Base-by-base conservation (phyloP, 805 yeast species). In the Candida koratica region DNA sequence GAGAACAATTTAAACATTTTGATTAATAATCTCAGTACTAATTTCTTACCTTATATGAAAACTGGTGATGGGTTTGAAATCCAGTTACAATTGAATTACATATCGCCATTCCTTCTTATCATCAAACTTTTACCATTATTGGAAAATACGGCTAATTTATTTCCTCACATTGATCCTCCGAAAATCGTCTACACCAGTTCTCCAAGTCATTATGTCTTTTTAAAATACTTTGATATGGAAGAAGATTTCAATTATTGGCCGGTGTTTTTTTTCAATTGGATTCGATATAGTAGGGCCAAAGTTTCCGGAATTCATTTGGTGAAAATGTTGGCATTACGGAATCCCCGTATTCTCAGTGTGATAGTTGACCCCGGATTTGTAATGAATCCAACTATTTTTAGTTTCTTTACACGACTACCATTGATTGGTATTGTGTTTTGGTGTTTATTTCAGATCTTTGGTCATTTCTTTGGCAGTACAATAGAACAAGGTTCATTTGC, bases 311-410 rank as follows among this genome's bases (percentile, higher is more conserved):
- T 85, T 28, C 96, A 86, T 47, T 74, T 78, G 49, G 72, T 78
- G 49, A 77, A 77, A 46, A 67, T 78, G 55, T 57, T 86, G 15
- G 75, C 90, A 0, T 62, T 75, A 24, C 70, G 79, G 40, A 71
- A 84, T 52, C 93, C 94, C 0, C 69, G 76, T 13, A 66, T 85
- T 7, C 55, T 79, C 25, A 77, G 80, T 39, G 56, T 76, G 24
- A 70, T 86, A 2, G 84, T 84, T 3, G 89, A 85, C 49, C 95
- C 95, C 0, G 96, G 96, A 0, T 71, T 84, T 45, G 85, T 84
- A n/a, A 80, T 86, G 84, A 79, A 79, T 48, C 80, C 95, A 2
- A 81, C 81, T 46, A 56, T 82, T 31, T 83, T 82, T 53, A 67
- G 81, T 30, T 84, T 82, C 53, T 82, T 88, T 79, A 84, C 90